Base-by-base conservation (phyloP, 176 grass and related monocot species). In the Leersia perrieri region DNA sequence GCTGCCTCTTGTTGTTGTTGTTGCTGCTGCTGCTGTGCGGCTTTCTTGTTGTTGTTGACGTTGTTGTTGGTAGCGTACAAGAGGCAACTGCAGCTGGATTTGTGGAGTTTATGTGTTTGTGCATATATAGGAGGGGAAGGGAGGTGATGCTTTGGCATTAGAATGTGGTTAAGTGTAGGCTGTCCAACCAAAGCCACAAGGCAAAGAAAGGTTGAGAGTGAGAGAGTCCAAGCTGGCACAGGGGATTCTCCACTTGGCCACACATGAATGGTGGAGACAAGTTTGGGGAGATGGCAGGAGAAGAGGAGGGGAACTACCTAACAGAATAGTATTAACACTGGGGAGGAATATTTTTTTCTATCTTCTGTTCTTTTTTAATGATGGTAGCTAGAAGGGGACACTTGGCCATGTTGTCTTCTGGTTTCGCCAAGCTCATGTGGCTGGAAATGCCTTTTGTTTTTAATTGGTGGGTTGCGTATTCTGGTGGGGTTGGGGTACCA, bases 121-220 rank as follows among this genome's bases (percentile, higher is more conserved):
- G n/a, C n/a, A 77, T 82, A 87, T 77, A 75, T 16, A 70, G 66
- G 35, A 61, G 34, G 8, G 53, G 22, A 22, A 9, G 8, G 53
- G 53, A 23, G 53, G n/a, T 22, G 60, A 60, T 26, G 77, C 66
- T 67, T 74, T 41, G 69, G 61, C 60, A 23, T n/a, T 51, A 26
- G 27, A 71, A 79, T 77, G 60, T 73, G 25, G 67, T 73, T 66
- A 73, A 65, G 68, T 72, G 64, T 77, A 76, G 65, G 85, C 39
- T 82, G 79, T 82, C 73, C 66, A 66, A 82, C 80, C 80, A 82
- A 82, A 73, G 58, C 70, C 82, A 60, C 66, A 82, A 77, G 58
- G 60, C 41, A 66, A 60, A 23, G 69, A 63, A 61, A 55, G 41
- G 28, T n/a, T n/a, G n/a, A n/a, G 78, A 16, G 47, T 51, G 84